A percentile compares a stretch with the other conserved stretches of the same genome.
phyloP scores from a whole-genome alignment of 345 rosid genomes.

The Ceriops zippeliana region DNA sequence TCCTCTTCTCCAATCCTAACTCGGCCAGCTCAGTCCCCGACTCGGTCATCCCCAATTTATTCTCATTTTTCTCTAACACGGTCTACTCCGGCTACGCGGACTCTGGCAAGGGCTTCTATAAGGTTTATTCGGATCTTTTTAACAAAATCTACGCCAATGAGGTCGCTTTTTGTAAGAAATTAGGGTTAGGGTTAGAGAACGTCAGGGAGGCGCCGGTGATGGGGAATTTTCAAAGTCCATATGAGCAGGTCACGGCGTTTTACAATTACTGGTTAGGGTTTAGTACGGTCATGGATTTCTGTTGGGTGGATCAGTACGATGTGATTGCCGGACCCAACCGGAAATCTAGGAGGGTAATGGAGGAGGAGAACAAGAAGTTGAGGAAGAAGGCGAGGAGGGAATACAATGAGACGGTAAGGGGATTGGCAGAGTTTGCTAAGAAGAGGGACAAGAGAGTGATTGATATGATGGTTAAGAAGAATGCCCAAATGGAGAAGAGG shows the following conservation, averaged over 20 bases:
- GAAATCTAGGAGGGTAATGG: conserved; percentile 78
- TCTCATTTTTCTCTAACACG: conserved; percentile 71
- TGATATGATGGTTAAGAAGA: conserved; percentile 68
- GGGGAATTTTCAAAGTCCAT: conserved; percentile 81
- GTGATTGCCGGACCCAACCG: conserved; percentile 65
- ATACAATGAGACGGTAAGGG: conserved; percentile 74
- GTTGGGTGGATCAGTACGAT: conserved; percentile 82
- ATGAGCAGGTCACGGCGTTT: conserved; percentile 75
- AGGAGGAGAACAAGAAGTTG: conserved; percentile 89
- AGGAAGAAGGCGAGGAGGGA: conserved; percentile 82
- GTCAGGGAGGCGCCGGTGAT: conserved; percentile 75
- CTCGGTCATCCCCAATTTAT: conserved; percentile 57
- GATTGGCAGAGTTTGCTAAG: conserved; percentile 78
- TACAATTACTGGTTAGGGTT: conserved; percentile 84
- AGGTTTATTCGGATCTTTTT: conserved; percentile 74
- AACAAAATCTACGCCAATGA: conserved; percentile 57
- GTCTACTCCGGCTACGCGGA: conserved; percentile 68
- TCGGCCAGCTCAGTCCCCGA: conserved; percentile 37
- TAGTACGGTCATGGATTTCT: conserved; percentile 78
- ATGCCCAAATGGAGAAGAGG: conserved; percentile 59
- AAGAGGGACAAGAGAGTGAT: conserved; percentile 94
- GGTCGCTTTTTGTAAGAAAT: conserved; percentile 49
- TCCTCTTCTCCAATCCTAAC: conserved; percentile 71
- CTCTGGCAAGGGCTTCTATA: conserved; percentile 72
- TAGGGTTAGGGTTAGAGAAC: conserved; percentile 54